phyloP scores from a whole-genome alignment of 306 rosid species.

The Adenanthera pavonina region DNA sequence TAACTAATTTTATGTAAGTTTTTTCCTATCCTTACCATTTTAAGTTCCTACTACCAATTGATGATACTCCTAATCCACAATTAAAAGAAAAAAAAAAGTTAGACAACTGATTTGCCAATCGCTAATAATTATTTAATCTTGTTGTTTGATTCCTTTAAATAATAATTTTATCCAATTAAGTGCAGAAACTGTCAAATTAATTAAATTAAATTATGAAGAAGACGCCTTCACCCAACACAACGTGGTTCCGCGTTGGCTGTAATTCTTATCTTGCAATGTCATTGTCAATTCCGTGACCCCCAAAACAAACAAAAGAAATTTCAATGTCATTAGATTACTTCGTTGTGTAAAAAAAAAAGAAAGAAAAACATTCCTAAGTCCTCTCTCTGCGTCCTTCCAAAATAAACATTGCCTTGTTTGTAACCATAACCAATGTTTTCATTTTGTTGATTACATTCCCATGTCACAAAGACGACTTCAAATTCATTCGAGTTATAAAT shows the following conservation, averaged over 20 bases:
- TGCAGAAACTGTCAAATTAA: background rate
- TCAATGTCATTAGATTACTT: background rate
- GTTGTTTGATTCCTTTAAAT: too few species aligned
- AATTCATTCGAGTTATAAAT: background rate
- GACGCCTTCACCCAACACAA: background rate
- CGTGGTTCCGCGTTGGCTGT: slow-evolving; percentile 13
- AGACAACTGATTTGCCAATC: too few species aligned
- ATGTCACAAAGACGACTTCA: background rate
- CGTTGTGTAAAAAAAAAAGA: too few species aligned
- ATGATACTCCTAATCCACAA: too few species aligned
- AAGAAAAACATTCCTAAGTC: too few species aligned
- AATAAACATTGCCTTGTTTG: background rate
- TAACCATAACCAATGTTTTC: background rate
- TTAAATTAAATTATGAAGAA: background rate
- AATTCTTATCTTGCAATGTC: slow-evolving; percentile 37
- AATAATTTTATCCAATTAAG: too few species aligned
- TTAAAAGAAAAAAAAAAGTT: too few species aligned
- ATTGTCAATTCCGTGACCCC: background rate
- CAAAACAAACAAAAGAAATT: background rate
- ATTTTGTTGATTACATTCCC: background rate
- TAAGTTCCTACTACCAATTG: too few species aligned
- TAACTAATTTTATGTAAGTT: too few species aligned
- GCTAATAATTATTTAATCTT: too few species aligned
- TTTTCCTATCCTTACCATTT: too few species aligned
- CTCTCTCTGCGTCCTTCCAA: background rate